phyloP scores from a whole-genome alignment of 257 asterid species.

The Ligustrum vulgare region DNA sequence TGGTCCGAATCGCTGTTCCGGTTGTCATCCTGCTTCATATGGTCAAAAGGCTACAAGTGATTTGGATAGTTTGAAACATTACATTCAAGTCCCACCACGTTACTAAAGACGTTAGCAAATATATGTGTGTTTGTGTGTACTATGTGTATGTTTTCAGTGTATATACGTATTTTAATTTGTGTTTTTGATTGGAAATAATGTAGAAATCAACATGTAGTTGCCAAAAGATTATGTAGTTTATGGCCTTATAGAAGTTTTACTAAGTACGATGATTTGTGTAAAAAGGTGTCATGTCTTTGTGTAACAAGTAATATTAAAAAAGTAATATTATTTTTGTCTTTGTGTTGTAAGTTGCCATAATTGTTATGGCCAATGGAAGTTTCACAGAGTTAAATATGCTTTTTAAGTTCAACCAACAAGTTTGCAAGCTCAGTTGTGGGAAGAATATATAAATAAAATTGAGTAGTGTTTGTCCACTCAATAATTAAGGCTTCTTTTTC shows the following conservation, averaged over 20 bases:
- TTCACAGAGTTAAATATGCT: not conserved
- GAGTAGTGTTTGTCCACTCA: no score
- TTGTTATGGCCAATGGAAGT: not conserved
- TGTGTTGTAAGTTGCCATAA: not conserved
- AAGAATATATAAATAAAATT: not conserved
- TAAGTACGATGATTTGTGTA: not conserved
- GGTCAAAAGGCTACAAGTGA: not conserved
- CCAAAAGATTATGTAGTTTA: no score
- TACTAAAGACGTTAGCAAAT: not conserved
- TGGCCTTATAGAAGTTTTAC: not conserved
- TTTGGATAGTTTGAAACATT: not conserved
- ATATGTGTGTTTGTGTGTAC: no score
- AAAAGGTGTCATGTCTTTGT: not conserved
- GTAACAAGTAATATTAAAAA: no score
- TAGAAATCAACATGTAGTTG: not conserved
- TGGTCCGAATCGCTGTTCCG: not conserved
- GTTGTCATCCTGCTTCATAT: not conserved
- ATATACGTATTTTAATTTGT: no score
- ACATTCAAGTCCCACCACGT: not conserved
- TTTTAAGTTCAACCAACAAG: not conserved
- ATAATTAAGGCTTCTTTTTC: no score
- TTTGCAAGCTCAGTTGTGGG: not conserved
- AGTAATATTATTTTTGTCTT: no score
- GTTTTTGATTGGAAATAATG: not conserved
- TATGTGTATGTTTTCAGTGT: no score